A percentile compares a stretch with the other conserved stretches of the same genome.
Conservation (phyloP, 176 grass and related monocot genomes). For the Avena atlantica region DNA sequence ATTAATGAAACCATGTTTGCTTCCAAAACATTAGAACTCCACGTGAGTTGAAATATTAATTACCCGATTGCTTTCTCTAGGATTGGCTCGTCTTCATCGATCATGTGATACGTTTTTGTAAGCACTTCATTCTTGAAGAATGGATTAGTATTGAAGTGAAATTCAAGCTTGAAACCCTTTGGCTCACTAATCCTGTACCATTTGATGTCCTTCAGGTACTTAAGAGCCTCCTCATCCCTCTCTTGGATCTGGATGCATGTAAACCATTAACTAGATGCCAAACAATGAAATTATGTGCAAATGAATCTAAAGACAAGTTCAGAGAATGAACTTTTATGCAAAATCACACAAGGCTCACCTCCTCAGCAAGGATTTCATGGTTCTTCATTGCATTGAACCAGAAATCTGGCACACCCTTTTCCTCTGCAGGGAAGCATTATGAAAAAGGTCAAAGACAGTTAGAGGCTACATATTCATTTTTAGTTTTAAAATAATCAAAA, state of each 20-base stretch:
- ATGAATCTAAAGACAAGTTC: not conserved
- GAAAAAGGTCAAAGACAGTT: not conserved
- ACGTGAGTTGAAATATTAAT: not conserved
- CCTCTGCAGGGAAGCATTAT: constrained; percentile 43
- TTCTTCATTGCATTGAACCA: constrained; percentile 98
- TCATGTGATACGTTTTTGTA: constrained; percentile 96
- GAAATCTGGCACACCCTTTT: constrained; percentile 90
- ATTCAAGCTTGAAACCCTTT: constrained; percentile 97
- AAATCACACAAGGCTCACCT: constrained; percentile 51
- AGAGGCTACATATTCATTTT: not conserved
- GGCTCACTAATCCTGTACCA: constrained; percentile 74
- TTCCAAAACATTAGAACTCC: not conserved
- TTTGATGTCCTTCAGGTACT: constrained; percentile 94
- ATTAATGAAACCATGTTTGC: not conserved
- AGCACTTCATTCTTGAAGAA: constrained; percentile 91
- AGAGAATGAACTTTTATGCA: not conserved
- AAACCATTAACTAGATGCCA: not conserved
- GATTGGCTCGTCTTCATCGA: constrained; percentile 92
- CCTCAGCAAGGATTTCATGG: constrained; percentile 82
- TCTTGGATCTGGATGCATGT: constrained; percentile 73
- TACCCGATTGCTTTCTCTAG: constrained; percentile 96
- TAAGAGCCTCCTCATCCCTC: constrained; percentile 87
- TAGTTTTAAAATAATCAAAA: not conserved
- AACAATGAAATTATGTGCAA: not conserved
- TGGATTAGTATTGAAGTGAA: constrained; percentile 78